Conservation (phyloP, 2,329 filamentous ascomycete genomes). For the Annulohypoxylon truncatum region DNA sequence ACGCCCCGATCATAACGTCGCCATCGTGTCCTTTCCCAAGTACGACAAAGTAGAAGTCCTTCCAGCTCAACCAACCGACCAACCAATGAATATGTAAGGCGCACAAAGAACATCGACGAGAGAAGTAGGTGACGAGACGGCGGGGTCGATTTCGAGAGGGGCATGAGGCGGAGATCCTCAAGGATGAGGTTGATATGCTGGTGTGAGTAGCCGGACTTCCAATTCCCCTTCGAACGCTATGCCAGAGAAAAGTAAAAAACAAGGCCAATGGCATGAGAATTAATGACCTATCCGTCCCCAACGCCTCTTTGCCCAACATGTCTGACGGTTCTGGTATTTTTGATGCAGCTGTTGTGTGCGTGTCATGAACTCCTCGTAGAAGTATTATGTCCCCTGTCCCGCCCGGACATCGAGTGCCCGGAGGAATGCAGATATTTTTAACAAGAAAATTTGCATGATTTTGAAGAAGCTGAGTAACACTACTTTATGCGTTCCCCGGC, state of each 20-base stretch:
- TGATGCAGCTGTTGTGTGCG: slow-evolving; percentile 40
- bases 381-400: slow-evolving; percentile 49
- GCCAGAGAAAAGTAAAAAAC: slow-evolving; percentile 36
- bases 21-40: slow-evolving; percentile 31
- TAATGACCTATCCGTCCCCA: slow-evolving; percentile 43
- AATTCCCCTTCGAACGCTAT: slow-evolving; percentile 29
- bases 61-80: slow-evolving; percentile 32
- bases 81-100: slow-evolving; percentile 24
- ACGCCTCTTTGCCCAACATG: slow-evolving; percentile 46
- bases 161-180: slow-evolving; percentile 4
- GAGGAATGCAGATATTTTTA: slow-evolving; percentile 44
- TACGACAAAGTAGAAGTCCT: slow-evolving; percentile 33
- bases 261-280: slow-evolving; percentile 36
- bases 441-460: slow-evolving; percentile 41
- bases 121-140: slow-evolving; percentile 7
- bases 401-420: slow-evolving; percentile 41
- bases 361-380: slow-evolving; percentile 48
- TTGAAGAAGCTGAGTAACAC: slow-evolving; percentile 13
- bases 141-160: background rate
- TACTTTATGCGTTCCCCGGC: slow-evolving; percentile 74
- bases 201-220: slow-evolving; percentile 23
- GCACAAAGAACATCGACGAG: slow-evolving; percentile 16
- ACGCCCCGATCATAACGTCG: slow-evolving; percentile 35
- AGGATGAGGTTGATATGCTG: slow-evolving; percentile 16
- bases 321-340: slow-evolving; percentile 41